A percentile compares a stretch with the other conserved stretches of the same genome.
Evolutionary conservation across 495 filamentous ascomycete genomes (phyloP).

Genomic region (Talaromyces stipitatus): DNA sequence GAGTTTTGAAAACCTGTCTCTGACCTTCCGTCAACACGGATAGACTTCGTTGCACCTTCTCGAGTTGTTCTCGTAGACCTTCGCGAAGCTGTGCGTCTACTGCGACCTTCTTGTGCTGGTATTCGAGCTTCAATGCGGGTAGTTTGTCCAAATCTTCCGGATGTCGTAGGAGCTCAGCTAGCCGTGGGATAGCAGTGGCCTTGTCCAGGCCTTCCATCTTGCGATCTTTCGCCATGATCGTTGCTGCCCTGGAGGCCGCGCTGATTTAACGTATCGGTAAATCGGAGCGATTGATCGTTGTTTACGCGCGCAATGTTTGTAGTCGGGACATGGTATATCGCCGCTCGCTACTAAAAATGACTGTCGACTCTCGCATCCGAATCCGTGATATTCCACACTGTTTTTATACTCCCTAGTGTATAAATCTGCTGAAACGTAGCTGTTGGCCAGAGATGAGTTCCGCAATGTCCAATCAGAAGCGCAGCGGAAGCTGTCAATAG

Average conservation of each 20-base stretch:
- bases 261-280: not conserved
- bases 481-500: not conserved
- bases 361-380: not conserved
- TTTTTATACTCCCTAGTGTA: not conserved
- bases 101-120: constrained; percentile 85
- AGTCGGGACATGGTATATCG: not conserved
- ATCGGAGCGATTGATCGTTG: not conserved
- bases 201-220: constrained; percentile 23
- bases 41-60: constrained; percentile 89
- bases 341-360: not conserved
- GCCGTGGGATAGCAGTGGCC: constrained; percentile 36
- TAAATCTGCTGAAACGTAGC: not conserved
- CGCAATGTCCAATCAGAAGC: not conserved
- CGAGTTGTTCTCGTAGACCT: constrained; percentile 82
- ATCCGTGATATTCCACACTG: not conserved
- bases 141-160: constrained; percentile 95
- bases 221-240: not conserved
- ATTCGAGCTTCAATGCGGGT: constrained; percentile 79
- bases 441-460: not conserved
- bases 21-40: constrained; percentile 77
- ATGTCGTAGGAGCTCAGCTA: constrained; percentile 52
- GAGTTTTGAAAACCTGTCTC: constrained; percentile 77
- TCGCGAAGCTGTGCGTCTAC: constrained; percentile 83
- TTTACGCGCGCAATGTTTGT: not conserved
- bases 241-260: not conserved